Conservation (phyloP, 345 rosid genomes). For the Angophora floribunda region DNA sequence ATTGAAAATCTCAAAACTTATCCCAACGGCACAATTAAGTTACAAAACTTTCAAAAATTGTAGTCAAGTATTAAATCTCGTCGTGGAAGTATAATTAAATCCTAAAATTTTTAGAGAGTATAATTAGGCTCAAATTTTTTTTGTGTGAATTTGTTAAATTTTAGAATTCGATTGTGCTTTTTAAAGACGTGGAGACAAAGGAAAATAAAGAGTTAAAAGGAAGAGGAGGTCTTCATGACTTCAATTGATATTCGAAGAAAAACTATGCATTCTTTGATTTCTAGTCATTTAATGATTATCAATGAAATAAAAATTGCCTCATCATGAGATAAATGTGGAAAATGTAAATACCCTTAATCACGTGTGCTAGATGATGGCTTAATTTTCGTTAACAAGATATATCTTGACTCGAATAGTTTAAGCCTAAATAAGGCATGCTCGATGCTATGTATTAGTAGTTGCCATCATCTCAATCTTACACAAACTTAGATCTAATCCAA, state of each 20-base stretch:
- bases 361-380: not conserved
- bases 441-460: not conserved
- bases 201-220: not conserved
- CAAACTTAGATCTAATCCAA: not conserved
- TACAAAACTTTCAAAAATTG: too few species aligned
- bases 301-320: not conserved
- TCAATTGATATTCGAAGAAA: not conserved
- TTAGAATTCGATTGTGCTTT: too few species aligned
- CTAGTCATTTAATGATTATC: not conserved
- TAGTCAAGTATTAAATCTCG: not conserved
- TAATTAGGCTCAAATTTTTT: too few species aligned
- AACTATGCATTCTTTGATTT: not conserved
- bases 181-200: not conserved
- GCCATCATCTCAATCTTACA: not conserved
- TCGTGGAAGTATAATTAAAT: fast-evolving
- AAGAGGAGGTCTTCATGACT: not conserved
- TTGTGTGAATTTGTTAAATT: too few species aligned
- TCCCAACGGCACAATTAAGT: too few species aligned
- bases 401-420: not conserved
- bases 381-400: not conserved
- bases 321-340: not conserved
- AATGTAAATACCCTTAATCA: not conserved
- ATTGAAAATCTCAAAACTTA: too few species aligned
- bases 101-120: fast-evolving
- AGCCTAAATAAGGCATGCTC: not conserved